Conservation (phyloP, 2,329 filamentous ascomycete species). For the Microsporum audouinii region DNA sequence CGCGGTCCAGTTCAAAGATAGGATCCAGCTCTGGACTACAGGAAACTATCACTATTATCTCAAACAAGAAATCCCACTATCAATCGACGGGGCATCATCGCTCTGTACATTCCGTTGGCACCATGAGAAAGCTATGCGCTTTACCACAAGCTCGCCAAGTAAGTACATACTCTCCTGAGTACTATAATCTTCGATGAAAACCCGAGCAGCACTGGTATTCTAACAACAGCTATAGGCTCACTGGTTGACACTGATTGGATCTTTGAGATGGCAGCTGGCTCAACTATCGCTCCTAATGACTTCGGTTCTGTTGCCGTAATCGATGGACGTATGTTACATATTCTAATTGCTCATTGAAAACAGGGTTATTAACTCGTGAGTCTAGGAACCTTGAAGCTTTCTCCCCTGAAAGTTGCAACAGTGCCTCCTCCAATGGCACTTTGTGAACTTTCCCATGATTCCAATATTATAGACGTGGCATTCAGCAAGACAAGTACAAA, state of each 20-base stretch:
- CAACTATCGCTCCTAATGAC: constrained; percentile 60
- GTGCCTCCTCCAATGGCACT: constrained; percentile 88
- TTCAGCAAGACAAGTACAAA: constrained; percentile 54
- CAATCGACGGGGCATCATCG: constrained; percentile 17
- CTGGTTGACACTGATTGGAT: constrained; percentile 56
- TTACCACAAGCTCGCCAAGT: constrained; percentile 47
- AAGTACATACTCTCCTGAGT: constrained; percentile 31
- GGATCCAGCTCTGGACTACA: constrained; percentile 90
- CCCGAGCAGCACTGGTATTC: neutral
- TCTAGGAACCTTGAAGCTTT: constrained; percentile 59
- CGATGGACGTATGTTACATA: constrained; percentile 52
- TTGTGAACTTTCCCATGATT: constrained; percentile 54
- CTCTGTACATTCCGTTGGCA: constrained; percentile 54
- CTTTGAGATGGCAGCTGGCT: constrained; percentile 57
- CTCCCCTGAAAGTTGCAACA: constrained; percentile 71
- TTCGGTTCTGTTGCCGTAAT: constrained; percentile 70
- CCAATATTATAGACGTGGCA: constrained; percentile 60
- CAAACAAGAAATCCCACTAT: constrained; percentile 66
- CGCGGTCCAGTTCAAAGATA: constrained; percentile 62
- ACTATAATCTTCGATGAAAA: neutral
- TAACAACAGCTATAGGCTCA: constrained; percentile 24
- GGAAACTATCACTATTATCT: constrained; percentile 98
- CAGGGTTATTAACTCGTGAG: constrained; percentile 22
- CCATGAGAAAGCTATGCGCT: constrained; percentile 64
- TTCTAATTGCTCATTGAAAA: neutral